Base-by-base conservation (phyloP, 306 rosid species). In the Rosa persica region DNA sequence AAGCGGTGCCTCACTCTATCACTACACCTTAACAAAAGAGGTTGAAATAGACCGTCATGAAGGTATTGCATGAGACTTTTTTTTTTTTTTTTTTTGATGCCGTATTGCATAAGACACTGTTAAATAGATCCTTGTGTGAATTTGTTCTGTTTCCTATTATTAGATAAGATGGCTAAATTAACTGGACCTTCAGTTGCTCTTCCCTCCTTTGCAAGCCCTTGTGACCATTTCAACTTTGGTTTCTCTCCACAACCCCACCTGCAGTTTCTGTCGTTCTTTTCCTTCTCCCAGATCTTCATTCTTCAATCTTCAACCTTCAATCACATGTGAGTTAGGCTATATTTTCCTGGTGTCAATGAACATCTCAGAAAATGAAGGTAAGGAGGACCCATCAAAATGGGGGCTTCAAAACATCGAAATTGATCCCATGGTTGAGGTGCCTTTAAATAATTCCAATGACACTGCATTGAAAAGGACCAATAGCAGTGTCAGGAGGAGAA, bases 391-490 rank as follows among this genome's bases (percentile, higher is more conserved):
- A 62, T 27, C 84, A 34, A 43, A 70, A 65, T 83, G 90, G 90
- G 61, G 76, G 74, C 94, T 94, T 67, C 90, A 92, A 78, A 80
- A 77, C 78, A 76, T 90, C 66, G 88, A 87, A 67, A 79, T 90
- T 80, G 92, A 87, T 84, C 89, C 78, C 25, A 23, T 64, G 79
- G 79, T 6, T 77, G 96, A 90, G 6, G 75, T 55, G 36, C 73
- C 88, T 1, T 25, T 39, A 20, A 57, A 17, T 8, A 47, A 58
- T 69, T 67, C 78, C 13, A 75, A 80, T 66, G 75, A 78, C 6
- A 68, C 6, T 23, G 16, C 73, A 20, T 70, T 44, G 60, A 76
- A 42, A 27, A 74, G 22, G 54, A 82, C 12, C 52, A 79, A 25
- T 62, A 76, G 62, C 78, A 68, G 43, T 48, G 49, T 52, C 6